These are phyloP conservation scores for Syzygium aqueum DNA, from an alignment of 345 rosid species.

Conservation along the genomic window DNA sequence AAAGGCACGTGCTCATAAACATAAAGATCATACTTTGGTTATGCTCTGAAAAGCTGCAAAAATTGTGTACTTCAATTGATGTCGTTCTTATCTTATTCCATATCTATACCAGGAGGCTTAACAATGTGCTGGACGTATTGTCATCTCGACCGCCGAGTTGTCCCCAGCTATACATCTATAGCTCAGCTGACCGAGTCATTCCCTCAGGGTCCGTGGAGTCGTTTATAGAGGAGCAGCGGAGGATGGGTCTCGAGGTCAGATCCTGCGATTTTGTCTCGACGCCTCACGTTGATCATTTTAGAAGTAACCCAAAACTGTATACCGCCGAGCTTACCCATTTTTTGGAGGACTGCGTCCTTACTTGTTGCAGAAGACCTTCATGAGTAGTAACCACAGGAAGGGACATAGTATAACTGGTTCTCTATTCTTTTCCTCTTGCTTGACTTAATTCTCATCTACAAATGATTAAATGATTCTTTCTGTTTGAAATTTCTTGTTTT, in stretches of 20 bases:
- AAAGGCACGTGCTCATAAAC: not conserved
- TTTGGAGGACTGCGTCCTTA: conserved; percentile 59
- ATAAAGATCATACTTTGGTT: not conserved
- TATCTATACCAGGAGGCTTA: conserved; percentile 59
- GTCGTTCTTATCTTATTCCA: not conserved
- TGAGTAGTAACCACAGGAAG: not conserved
- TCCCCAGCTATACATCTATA: conserved; percentile 92
- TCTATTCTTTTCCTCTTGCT: not conserved
- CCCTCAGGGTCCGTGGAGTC: conserved; percentile 76
- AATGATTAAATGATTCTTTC: not conserved
- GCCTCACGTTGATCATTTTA: conserved; percentile 95
- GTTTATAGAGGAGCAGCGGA: conserved; percentile 73
- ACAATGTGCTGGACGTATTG: conserved; percentile 50
- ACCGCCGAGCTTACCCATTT: conserved; percentile 70
- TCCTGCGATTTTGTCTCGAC: conserved; percentile 92
- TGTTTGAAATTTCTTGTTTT: not conserved
- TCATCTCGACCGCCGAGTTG: conserved; percentile 78
- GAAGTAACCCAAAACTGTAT: conserved; percentile 83
- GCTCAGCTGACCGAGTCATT: conserved; percentile 92
- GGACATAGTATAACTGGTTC: not conserved
- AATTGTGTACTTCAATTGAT: not conserved
- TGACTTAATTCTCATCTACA: not conserved
- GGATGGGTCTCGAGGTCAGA: conserved; percentile 67
- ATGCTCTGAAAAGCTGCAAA: not conserved
- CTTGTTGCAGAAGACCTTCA: conserved; percentile 21